These are phyloP conservation scores for Tillandsia fasciculata DNA, from an alignment of 176 grass and related monocot genomes.

Conservation along the genomic window DNA sequence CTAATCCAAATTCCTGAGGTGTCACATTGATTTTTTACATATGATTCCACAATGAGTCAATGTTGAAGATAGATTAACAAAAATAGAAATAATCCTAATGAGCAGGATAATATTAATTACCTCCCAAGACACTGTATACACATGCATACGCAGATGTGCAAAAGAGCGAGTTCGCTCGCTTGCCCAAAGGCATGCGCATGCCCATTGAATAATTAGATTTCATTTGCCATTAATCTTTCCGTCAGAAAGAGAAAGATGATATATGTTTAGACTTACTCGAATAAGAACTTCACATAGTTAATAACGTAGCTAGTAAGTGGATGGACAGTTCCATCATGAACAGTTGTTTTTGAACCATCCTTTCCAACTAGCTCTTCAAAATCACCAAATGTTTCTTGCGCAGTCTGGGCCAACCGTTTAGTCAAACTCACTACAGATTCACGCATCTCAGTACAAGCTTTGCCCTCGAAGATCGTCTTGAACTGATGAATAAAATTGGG, in stretches of 20 bases:
- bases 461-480: slow-evolving; percentile 71
- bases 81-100: too few species aligned
- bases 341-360: slow-evolving; percentile 86
- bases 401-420: slow-evolving; percentile 73
- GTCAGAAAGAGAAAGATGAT: background rate
- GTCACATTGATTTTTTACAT: too few species aligned
- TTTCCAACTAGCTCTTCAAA: slow-evolving; percentile 91
- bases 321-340: slow-evolving; percentile 95
- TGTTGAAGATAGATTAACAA: too few species aligned
- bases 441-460: slow-evolving; percentile 63
- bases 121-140: too few species aligned
- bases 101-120: too few species aligned
- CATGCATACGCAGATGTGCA: too few species aligned
- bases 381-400: slow-evolving; percentile 86
- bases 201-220: too few species aligned
- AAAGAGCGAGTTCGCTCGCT: too few species aligned
- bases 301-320: slow-evolving; percentile 97
- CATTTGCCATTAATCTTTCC: too few species aligned
- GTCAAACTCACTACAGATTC: slow-evolving; percentile 53
- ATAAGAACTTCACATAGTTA: slow-evolving; percentile 95
- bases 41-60: too few species aligned
- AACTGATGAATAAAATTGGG: slow-evolving; percentile 37
- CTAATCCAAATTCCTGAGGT: too few species aligned
- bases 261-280: slow-evolving; percentile 48
- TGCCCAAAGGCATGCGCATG: too few species aligned